These are phyloP conservation scores for Russula olivacea DNA, from an alignment of 768 basidiomycete species.

Conservation along the genomic window DNA sequence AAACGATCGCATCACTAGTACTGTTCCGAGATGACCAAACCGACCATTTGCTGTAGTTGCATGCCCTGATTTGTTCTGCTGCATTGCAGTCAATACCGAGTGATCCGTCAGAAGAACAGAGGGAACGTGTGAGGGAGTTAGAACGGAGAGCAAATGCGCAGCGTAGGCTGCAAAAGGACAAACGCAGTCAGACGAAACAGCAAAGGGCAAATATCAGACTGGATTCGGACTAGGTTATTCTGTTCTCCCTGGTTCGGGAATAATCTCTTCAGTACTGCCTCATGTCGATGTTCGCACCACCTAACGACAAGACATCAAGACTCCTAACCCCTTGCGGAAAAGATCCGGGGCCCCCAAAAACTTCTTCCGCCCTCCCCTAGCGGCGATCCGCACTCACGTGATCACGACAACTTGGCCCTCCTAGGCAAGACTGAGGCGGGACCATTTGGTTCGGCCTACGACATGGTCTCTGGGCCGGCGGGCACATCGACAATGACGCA, in stretches of 20 bases:
- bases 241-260: neutral
- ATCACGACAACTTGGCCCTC: neutral
- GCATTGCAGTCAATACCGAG: conserved; percentile 44
- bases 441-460: no score
- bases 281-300: no score
- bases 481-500: neutral
- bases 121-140: conserved; percentile 45
- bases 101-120: conserved; percentile 50
- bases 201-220: conserved; percentile 27
- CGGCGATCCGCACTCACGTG: conserved; percentile 3
- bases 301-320: no score
- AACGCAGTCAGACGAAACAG: conserved; percentile 47
- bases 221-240: conserved; percentile 23
- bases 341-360: neutral
- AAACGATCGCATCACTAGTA: conserved; percentile 15
- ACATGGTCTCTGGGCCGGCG: no score
- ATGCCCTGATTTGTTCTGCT: conserved; percentile 43
- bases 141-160: conserved; percentile 43
- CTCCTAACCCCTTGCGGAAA: neutral
- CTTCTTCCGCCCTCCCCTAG: neutral
- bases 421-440: no score
- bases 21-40: conserved; percentile 17
- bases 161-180: conserved; percentile 46
- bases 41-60: conserved; percentile 40
- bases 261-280: neutral